phyloP scores from a whole-genome alignment of 140 eudicot genomes.

The Ambrosia hybrid region DNA sequence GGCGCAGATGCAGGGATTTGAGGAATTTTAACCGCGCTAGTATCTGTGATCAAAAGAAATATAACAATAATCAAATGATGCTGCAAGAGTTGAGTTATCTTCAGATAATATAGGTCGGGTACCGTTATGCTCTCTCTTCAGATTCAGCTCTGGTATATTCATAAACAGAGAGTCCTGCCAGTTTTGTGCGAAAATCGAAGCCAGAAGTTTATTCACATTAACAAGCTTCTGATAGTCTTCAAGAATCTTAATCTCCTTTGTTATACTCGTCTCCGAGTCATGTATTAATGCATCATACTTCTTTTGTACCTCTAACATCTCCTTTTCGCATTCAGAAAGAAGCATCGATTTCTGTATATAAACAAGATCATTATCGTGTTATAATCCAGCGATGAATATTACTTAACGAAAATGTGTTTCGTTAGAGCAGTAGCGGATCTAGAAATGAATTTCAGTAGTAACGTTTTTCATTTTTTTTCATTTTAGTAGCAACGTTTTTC shows the following conservation, averaged over 20 bases:
- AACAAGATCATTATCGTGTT: constrained; percentile 5
- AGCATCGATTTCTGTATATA: constrained; percentile 45
- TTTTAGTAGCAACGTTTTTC: too few species aligned
- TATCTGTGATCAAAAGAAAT: constrained; percentile 30
- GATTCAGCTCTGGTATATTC: not conserved
- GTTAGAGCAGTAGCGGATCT: too few species aligned
- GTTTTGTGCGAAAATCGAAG: constrained; percentile 33
- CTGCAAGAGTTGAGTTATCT: not conserved
- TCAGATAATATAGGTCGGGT: not conserved
- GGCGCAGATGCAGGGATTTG: constrained; percentile 21
- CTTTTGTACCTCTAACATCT: constrained; percentile 42
- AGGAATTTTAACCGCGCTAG: not conserved
- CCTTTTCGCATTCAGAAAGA: constrained; percentile 48
- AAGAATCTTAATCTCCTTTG: constrained; percentile 30
- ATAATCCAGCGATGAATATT: not conserved
- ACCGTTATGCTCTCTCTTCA: constrained; percentile 31
- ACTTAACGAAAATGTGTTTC: not conserved
- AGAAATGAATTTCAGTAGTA: too few species aligned
- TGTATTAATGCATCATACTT: constrained; percentile 51
- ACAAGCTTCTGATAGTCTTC: constrained; percentile 37
- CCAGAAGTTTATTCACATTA: constrained; percentile 38
- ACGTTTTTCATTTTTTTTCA: too few species aligned
- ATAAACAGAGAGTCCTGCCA: not conserved
- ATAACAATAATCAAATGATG: constrained; percentile 1
- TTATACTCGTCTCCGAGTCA: constrained; percentile 35